Evolutionary conservation across 2,329 filamentous ascomycete genomes (phyloP).

Genomic region (Fusarium buxicola): DNA sequence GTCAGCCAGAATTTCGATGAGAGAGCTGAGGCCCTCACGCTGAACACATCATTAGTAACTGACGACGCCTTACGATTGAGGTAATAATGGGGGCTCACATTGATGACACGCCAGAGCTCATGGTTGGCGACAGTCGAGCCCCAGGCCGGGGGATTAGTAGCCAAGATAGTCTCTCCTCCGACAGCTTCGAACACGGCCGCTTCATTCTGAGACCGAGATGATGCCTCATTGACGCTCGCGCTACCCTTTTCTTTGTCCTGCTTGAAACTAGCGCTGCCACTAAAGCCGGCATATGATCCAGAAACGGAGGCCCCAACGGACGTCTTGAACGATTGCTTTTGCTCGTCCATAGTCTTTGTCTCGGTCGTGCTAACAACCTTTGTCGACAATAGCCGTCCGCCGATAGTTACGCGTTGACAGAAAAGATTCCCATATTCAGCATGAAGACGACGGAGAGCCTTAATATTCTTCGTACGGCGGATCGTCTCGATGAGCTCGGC

Average conservation of each 20-base stretch:
- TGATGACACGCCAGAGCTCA: not conserved
- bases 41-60: not conserved
- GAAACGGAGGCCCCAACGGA: not conserved
- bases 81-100: not conserved
- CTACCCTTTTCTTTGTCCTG: not conserved
- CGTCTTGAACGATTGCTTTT: constrained; percentile 1
- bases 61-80: too few relatives aligned
- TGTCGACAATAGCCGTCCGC: not conserved
- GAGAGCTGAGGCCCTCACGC: not conserved
- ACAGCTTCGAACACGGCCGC: not conserved
- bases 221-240: not conserved
- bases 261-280: not conserved
- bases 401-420: not conserved
- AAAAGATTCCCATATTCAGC: not conserved
- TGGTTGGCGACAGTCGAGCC: not conserved
- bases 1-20: not conserved
- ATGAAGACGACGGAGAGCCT: not conserved
- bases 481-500: not conserved
- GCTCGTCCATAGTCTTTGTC: not conserved
- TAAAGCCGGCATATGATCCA: not conserved
- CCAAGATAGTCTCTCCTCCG: not conserved
- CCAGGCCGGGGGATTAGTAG: constrained; percentile 1
- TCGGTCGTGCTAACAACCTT: not conserved
- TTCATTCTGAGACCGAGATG: not conserved
- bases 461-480: not conserved